These are phyloP conservation scores for Jacaranda mimosifolia DNA, from an alignment of 257 asterid species.

Conservation along the genomic window DNA sequence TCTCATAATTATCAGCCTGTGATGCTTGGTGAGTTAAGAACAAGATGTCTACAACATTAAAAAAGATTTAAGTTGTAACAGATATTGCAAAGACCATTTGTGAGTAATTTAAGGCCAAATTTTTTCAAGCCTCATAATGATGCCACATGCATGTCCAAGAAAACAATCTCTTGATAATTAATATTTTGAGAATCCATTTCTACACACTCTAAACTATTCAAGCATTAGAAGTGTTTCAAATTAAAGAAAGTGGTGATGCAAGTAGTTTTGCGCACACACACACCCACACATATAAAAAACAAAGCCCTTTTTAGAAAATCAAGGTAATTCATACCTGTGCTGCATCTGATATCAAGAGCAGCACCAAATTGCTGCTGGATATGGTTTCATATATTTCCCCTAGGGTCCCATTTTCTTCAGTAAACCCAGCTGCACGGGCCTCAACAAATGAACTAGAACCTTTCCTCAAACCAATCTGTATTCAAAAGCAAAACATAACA, in stretches of 20 bases:
- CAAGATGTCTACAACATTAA: not conserved
- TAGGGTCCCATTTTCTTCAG: constrained; percentile 89
- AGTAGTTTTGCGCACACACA: not conserved
- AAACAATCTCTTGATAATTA: not conserved
- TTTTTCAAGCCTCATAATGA: not conserved
- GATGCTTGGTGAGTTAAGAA: constrained; percentile 25
- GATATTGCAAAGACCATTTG: not conserved
- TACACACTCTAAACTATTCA: constrained; percentile 12
- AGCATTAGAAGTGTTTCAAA: constrained; percentile 16
- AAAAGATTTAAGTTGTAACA: constrained; percentile 3
- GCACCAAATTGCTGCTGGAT: constrained; percentile 88
- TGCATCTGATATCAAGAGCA: constrained; percentile 90
- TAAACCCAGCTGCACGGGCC: constrained; percentile 89
- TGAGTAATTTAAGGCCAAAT: not conserved
- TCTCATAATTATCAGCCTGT: constrained; percentile 95
- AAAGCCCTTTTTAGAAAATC: too few species aligned
- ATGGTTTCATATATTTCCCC: constrained; percentile 95
- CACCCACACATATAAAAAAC: too few species aligned
- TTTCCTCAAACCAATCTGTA: constrained; percentile 92
- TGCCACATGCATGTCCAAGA: constrained; percentile 3
- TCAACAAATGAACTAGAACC: constrained; percentile 92
- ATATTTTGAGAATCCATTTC: not conserved
- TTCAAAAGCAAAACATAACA: constrained; percentile 13
- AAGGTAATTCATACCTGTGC: constrained; percentile 71
- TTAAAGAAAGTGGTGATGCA: not conserved